Evolutionary conservation across 352 stramenopile species (phyloP).

Genomic region (Phytophthora sp.): DNA sequence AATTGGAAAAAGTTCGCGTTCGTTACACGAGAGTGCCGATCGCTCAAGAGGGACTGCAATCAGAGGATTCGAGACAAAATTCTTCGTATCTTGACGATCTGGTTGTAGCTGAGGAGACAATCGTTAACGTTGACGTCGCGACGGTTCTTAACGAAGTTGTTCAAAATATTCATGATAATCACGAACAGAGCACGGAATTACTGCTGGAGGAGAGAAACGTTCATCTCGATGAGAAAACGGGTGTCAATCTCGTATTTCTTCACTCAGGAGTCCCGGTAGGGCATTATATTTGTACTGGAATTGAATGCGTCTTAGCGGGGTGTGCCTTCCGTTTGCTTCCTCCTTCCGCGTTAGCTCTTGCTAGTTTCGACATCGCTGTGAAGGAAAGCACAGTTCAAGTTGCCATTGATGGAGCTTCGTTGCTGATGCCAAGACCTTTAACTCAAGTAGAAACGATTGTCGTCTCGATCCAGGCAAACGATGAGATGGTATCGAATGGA

Average conservation of each 20-base stretch:
- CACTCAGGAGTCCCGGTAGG: slow-evolving; percentile 54
- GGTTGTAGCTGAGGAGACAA: slow-evolving; percentile 1
- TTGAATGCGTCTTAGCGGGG: slow-evolving; percentile 66
- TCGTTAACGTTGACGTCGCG: slow-evolving; percentile 3
- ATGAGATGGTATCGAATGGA: slow-evolving; percentile 54
- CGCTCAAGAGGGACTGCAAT: background rate
- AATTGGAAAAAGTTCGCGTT: slow-evolving; percentile 60
- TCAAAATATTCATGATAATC: background rate
- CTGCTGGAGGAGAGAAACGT: slow-evolving; percentile 62
- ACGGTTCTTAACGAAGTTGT: background rate
- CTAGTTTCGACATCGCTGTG: slow-evolving; percentile 55
- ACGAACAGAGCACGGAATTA: slow-evolving; percentile 23
- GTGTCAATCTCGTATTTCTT: slow-evolving; percentile 55
- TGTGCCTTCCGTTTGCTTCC: slow-evolving; percentile 59
- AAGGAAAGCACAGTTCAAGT: slow-evolving; percentile 65
- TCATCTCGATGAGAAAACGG: slow-evolving; percentile 64
- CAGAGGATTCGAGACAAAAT: background rate
- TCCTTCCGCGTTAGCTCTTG: slow-evolving; percentile 29
- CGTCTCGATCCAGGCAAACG: slow-evolving; percentile 52
- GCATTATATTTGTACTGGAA: slow-evolving; percentile 53
- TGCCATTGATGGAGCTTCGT: slow-evolving; percentile 46
- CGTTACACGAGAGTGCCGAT: slow-evolving; percentile 35
- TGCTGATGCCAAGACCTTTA: slow-evolving; percentile 50
- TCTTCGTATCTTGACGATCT: slow-evolving; percentile 4
- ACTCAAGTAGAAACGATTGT: slow-evolving; percentile 44